Conservation (phyloP, 2,329 filamentous ascomycete genomes). For the Aspergillus sp. region DNA sequence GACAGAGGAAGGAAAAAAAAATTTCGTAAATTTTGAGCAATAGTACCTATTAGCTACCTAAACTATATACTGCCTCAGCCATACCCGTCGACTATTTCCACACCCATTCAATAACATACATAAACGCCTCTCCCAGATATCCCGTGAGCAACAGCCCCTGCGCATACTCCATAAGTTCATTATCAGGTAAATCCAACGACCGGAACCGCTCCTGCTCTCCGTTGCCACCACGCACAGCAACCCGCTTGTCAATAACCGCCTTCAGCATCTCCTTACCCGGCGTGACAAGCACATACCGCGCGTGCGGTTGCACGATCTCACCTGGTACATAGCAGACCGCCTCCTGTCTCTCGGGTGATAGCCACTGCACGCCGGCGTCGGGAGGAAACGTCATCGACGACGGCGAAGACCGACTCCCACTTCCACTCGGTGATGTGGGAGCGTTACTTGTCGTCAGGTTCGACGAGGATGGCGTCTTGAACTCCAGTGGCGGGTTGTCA, state of each 20-base stretch:
- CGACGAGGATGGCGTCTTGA: background rate
- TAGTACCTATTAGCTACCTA: background rate
- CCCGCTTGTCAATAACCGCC: conserved; percentile 22
- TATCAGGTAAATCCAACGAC: conserved; percentile 18
- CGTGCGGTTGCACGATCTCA: conserved; percentile 3
- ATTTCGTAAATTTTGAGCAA: too few relatives aligned
- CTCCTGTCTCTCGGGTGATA: conserved; percentile 24
- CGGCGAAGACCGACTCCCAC: background rate
- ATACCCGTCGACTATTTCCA: conserved; percentile 13
- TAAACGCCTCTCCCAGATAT: conserved; percentile 27
- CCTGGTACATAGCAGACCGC: conserved; percentile 17
- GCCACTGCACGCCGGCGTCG: conserved; percentile 17
- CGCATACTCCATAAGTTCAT: conserved; percentile 28
- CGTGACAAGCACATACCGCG: conserved; percentile 26
- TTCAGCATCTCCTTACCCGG: conserved; percentile 28
- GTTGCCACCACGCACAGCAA: conserved; percentile 18
- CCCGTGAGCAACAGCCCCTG: conserved; percentile 25
- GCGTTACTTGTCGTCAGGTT: conserved; percentile 3
- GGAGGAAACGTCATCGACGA: conserved; percentile 2
- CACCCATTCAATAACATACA: conserved; percentile 32
- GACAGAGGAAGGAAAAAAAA: too few relatives aligned
- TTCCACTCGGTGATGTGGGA: background rate
- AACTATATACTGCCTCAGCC: background rate
- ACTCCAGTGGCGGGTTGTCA: conserved; percentile 7
- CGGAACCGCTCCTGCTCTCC: conserved; percentile 23